Base-by-base conservation (phyloP, 768 basidiomycete genomes). In the Tulasnella sp. region DNA sequence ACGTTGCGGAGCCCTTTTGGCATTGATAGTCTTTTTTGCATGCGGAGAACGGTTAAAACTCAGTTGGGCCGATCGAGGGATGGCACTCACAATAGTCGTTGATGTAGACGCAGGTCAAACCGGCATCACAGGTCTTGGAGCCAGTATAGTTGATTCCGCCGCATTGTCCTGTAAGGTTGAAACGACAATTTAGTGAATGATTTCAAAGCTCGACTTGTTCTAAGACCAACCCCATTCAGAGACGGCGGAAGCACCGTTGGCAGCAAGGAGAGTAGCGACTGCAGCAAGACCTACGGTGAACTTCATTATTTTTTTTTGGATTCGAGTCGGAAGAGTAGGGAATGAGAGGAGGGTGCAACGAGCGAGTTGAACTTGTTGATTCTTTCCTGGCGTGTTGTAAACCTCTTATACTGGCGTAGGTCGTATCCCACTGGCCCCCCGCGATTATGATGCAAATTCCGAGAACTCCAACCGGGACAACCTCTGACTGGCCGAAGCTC, bases 81-180 rank as follows among this genome's bases (percentile, higher is more conserved):
- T 36, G 7, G 22, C 19, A 78, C 42, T 45, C 17, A 58, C 87
- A 88, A 2, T 14, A 64, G 71, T 81, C 79, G 77, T 87, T 88
- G 31, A 83, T 77, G 42, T 80, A 79, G 17, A 84, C 82, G 78
- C 88, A 89, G 25, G 81, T 79, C 6, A 82, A 82, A 29, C 86
- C 86, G 38, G 86, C 22, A 75, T 83, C 87, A 79, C 88, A 89
- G 14, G 80, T 82, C 3, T 45, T 71, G 9, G 82, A 80, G 11
- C 88, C 88, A 71, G 82, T 82, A 79, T 83, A 88, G 68, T 80
- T 80, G n/a, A 73, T 73, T n/a, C 72, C 72, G n/a, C 45, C 72
- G 45, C 72, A 73, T 73, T 73, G 72, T 45, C 72, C 72, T 73
- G 36, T 37, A 8, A 19, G 29, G 58, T 11, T 49, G 2, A 17